phyloP scores from a whole-genome alignment of 805 yeast species.

The Blastobotrys americana region DNA sequence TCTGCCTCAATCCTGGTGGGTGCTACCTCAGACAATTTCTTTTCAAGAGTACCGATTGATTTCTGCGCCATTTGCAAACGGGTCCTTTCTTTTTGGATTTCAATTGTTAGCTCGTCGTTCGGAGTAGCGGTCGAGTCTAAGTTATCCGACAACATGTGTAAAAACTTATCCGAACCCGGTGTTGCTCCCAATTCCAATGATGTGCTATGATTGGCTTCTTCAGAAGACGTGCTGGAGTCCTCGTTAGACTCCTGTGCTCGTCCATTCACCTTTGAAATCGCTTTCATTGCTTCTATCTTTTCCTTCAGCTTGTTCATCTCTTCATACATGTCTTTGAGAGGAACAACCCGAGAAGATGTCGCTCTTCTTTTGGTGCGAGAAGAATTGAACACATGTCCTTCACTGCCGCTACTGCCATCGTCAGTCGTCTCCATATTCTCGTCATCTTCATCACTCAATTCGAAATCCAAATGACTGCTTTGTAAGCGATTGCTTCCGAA shows the following conservation, averaged over 20 bases:
- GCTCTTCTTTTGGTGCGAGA: conserved; percentile 9
- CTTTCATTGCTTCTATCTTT: neutral
- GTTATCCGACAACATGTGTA: neutral
- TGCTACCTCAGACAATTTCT: neutral
- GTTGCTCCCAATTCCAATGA: neutral
- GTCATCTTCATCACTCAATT: conserved; percentile 20
- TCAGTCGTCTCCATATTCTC: conserved; percentile 6
- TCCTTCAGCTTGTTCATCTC: neutral
- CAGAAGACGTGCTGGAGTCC: neutral
- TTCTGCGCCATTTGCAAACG: neutral
- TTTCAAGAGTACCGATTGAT: neutral
- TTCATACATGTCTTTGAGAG: neutral
- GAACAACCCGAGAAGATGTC: neutral
- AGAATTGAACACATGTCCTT: conserved; percentile 11
- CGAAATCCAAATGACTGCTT: conserved; percentile 10
- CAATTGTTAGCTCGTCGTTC: neutral
- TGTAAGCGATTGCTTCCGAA: conserved; percentile 20
- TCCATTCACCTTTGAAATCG: neutral
- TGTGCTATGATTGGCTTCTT: neutral
- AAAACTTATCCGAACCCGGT: neutral
- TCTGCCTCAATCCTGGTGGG: conserved; percentile 1
- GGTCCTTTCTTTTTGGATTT: neutral
- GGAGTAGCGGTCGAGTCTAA: neutral
- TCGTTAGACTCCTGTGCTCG: neutral
- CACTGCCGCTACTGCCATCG: conserved; percentile 14